Percentiles rank a stretch among this genome's conserved stretches.
Evolutionary conservation across 495 filamentous ascomycete genomes (phyloP).

Genomic region (Penicillium nucicola): DNA sequence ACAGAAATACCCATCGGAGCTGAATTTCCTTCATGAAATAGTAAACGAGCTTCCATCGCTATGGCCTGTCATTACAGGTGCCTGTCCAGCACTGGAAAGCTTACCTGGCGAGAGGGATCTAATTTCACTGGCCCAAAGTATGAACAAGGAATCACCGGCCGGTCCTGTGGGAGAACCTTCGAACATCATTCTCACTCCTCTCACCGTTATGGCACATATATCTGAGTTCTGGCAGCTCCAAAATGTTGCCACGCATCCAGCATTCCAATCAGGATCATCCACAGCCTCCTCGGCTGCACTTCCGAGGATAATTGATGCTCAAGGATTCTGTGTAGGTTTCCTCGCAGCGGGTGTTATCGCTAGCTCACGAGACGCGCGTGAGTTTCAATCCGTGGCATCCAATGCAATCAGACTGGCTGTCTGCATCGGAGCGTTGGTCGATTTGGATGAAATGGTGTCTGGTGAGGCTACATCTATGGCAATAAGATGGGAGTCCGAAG

Average conservation of each 20-base stretch:
- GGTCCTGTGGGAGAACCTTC: background rate
- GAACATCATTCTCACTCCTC: background rate
- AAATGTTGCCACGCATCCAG: background rate
- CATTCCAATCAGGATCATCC: background rate
- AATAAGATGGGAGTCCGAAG: conserved; percentile 23
- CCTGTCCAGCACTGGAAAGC: background rate
- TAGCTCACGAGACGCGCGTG: conserved; percentile 11
- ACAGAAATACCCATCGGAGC: background rate
- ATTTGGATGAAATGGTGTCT: conserved; percentile 23
- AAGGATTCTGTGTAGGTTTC: conserved; percentile 38
- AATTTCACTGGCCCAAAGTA: background rate
- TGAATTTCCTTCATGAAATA: background rate
- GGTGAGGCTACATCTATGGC: conserved; percentile 17
- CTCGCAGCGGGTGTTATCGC: conserved; percentile 31
- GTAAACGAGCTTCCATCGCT: background rate
- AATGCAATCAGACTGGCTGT: conserved; percentile 34
- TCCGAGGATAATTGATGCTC: conserved; percentile 1
- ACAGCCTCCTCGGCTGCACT: background rate
- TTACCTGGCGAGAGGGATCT: background rate
- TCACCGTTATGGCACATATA: background rate
- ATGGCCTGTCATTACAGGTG: background rate
- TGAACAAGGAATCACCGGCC: background rate
- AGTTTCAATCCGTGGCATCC: conserved; percentile 22
- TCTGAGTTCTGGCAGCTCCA: background rate
- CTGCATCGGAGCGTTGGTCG: conserved; percentile 36